A percentile compares a stretch with the other conserved stretches of the same genome.
Conservation (phyloP, 1,139 yeast species). For the Citeromyces hawaiiensis region DNA sequence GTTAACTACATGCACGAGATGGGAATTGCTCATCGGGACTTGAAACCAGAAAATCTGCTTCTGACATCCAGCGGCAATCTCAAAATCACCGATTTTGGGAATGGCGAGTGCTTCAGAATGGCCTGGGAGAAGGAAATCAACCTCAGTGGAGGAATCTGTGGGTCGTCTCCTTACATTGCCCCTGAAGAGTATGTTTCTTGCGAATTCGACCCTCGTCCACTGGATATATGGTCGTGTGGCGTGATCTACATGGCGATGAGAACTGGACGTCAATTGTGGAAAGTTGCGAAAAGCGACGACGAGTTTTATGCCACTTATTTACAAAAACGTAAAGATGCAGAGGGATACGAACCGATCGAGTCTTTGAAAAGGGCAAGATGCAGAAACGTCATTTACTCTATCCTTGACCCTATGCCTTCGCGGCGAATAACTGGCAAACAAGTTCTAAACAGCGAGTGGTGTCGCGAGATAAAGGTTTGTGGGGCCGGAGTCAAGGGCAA, state of each 20-base stretch:
- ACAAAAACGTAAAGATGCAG: slow-evolving; percentile 60
- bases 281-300: slow-evolving; percentile 68
- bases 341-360: slow-evolving; percentile 90
- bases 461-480: slow-evolving; percentile 73
- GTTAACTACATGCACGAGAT: slow-evolving; percentile 92
- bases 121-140: slow-evolving; percentile 93
- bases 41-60: slow-evolving; percentile 86
- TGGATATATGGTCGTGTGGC: slow-evolving; percentile 95
- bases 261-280: slow-evolving; percentile 91
- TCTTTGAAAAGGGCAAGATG: slow-evolving; percentile 70
- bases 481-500: slow-evolving; percentile 35
- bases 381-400: slow-evolving; percentile 82
- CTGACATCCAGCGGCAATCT: slow-evolving; percentile 69
- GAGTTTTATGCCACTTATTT: slow-evolving; percentile 68
- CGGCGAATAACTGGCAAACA: slow-evolving; percentile 84
- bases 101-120: slow-evolving; percentile 90
- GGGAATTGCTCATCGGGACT: slow-evolving; percentile 94
- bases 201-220: slow-evolving; percentile 82
- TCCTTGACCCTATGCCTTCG: slow-evolving; percentile 79
- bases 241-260: slow-evolving; percentile 98
- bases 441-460: slow-evolving; percentile 90
- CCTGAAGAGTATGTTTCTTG: slow-evolving; percentile 78
- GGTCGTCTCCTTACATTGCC: slow-evolving; percentile 88
- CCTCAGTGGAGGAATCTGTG: slow-evolving; percentile 72
- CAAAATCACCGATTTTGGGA: slow-evolving; percentile 92